These are phyloP conservation scores for Aspergillus carbonarius DNA, from an alignment of 2,329 filamentous ascomycete species.

Conservation along the genomic window DNA sequence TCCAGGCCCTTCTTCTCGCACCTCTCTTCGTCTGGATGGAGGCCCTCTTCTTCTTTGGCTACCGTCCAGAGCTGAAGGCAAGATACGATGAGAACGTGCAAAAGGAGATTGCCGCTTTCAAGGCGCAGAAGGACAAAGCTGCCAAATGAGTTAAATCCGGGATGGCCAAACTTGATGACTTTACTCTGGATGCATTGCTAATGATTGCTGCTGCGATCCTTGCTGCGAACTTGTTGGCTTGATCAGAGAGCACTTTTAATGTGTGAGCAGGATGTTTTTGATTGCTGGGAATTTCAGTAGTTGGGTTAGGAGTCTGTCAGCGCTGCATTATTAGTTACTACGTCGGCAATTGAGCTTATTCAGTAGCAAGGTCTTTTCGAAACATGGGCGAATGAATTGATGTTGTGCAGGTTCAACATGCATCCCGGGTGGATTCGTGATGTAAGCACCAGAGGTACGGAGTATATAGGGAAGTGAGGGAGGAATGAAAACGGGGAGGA, in stretches of 20 bases:
- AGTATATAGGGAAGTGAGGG: neutral
- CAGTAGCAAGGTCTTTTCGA: neutral
- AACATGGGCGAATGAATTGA: neutral
- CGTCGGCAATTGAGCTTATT: neutral
- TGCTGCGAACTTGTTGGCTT: neutral
- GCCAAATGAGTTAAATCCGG: slow-evolving; percentile 16
- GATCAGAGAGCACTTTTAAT: neutral
- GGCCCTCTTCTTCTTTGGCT: slow-evolving; percentile 84
- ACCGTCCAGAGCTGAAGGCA: slow-evolving; percentile 80
- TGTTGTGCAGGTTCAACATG: neutral
- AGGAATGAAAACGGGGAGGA: neutral
- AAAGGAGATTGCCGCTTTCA: slow-evolving; percentile 74
- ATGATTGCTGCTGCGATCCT: neutral
- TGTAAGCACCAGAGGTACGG: neutral
- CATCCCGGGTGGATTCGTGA: neutral
- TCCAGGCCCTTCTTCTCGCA: slow-evolving; percentile 88
- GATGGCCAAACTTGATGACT: neutral
- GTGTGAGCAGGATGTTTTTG: neutral
- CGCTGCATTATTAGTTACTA: neutral
- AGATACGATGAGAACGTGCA: slow-evolving; percentile 75
- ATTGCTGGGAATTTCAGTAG: neutral
- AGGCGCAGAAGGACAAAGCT: slow-evolving; percentile 49
- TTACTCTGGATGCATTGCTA: neutral
- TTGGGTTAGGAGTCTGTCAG: neutral
- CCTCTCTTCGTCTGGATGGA: slow-evolving; percentile 98